Conservation (phyloP, 2,329 filamentous ascomycete genomes). For the Drechslera avenae region DNA sequence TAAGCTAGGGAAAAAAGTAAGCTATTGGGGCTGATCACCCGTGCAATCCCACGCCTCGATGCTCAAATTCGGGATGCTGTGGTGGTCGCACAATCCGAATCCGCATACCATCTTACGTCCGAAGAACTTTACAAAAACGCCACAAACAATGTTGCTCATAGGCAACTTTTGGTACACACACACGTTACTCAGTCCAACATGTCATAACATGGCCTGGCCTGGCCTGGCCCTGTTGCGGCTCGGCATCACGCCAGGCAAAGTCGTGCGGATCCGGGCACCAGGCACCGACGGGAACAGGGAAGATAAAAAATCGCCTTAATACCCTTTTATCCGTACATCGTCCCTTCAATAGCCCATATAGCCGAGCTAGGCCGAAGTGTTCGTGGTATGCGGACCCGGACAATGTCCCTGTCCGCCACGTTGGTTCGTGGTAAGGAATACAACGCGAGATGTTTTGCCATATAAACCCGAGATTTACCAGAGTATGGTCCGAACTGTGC, state of each 20-base stretch:
- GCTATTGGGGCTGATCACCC: conserved; percentile 5
- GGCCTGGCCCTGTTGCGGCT: conserved; percentile 1
- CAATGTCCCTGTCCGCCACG: too few relatives aligned
- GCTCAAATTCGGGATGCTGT: not conserved
- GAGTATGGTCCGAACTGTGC: too few relatives aligned
- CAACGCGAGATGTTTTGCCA: too few relatives aligned
- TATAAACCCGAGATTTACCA: too few relatives aligned
- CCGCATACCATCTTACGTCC: not conserved
- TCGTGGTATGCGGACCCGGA: too few relatives aligned
- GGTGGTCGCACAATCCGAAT: not conserved
- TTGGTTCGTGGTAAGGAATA: too few relatives aligned
- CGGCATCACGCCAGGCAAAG: not conserved
- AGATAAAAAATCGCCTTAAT: too few relatives aligned
- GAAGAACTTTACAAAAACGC: too few relatives aligned
- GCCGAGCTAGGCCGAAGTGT: too few relatives aligned
- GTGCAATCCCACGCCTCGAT: conserved; percentile 5
- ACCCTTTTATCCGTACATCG: too few relatives aligned
- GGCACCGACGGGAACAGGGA: not conserved
- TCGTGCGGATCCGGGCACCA: not conserved
- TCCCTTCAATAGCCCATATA: too few relatives aligned
- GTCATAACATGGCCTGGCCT: not conserved
- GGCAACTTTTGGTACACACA: not conserved
- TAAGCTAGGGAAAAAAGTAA: not conserved
- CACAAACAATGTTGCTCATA: too few relatives aligned
- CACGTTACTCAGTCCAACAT: not conserved